phyloP scores from a whole-genome alignment of 495 filamentous ascomycete genomes.

The Ramalina intermedia region DNA sequence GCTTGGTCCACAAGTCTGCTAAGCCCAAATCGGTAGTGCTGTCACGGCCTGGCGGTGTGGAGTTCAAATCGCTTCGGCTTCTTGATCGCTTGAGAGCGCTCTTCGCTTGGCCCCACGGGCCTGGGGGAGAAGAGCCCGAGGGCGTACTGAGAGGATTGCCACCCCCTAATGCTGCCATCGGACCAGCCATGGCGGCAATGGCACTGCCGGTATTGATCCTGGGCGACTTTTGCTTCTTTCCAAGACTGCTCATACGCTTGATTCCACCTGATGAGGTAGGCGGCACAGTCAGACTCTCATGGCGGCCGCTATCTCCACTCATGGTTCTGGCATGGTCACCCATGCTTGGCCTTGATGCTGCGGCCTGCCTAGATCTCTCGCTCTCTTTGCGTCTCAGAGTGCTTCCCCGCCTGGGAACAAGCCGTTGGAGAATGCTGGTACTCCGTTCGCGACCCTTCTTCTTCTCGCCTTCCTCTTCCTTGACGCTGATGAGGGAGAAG shows the following conservation, averaged over 20 bases:
- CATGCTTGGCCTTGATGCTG: conserved; percentile 15
- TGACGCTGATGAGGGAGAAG: conserved; percentile 30
- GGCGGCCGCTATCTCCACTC: conserved; percentile 20
- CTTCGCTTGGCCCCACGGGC: conserved; percentile 27
- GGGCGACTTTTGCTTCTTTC: conserved; percentile 42
- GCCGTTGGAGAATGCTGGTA: conserved; percentile 32
- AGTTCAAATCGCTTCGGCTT: conserved; percentile 58
- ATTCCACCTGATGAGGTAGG: conserved; percentile 17
- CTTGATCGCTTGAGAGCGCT: conserved; percentile 44
- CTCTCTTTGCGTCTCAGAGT: conserved; percentile 34
- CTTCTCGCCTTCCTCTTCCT: conserved; percentile 27
- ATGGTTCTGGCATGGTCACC: conserved; percentile 22
- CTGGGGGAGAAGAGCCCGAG: conserved; percentile 34
- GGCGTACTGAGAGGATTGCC: conserved; percentile 45
- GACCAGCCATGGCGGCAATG: conserved; percentile 45
- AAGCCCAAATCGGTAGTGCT: conserved; percentile 21
- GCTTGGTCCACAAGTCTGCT: conserved; percentile 31
- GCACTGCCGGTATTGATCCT: conserved; percentile 45
- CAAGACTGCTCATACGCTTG: conserved; percentile 40
- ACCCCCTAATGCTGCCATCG: conserved; percentile 48
- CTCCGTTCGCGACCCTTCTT: conserved; percentile 23
- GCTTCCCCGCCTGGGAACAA: conserved; percentile 41
- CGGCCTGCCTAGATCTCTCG: conserved; percentile 22
- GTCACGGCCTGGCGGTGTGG: conserved; percentile 20
- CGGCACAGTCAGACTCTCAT: conserved; percentile 37